Conservation (phyloP, 2,329 filamentous ascomycete genomes). For the Fusarium camptoceras region DNA sequence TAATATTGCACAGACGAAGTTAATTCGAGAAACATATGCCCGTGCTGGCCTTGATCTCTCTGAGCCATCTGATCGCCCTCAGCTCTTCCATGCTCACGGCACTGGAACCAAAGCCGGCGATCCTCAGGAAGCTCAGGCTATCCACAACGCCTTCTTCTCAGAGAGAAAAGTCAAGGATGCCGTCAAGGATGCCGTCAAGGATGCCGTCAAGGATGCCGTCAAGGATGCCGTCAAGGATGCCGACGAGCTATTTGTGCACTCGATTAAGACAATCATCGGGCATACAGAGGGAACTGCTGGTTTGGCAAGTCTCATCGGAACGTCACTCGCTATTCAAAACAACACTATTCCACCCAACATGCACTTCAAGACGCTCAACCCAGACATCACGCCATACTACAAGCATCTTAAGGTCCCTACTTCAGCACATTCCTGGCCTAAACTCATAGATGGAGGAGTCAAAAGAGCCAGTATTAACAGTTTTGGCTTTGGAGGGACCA, state of each 20-base stretch:
- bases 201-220: no score
- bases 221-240: no score
- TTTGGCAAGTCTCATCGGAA: background rate
- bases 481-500: constrained; percentile 35
- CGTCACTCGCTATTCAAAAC: constrained; percentile 1
- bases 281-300: constrained; percentile 11
- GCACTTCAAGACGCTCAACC: constrained; percentile 61
- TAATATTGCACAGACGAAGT: background rate
- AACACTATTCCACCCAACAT: constrained; percentile 44
- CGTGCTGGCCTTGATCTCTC: background rate
- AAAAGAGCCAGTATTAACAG: constrained; percentile 32
- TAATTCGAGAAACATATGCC: background rate
- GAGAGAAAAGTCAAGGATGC: no score
- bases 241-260: background rate
- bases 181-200: no score
- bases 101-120: constrained; percentile 57
- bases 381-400: constrained; percentile 45
- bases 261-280: constrained; percentile 6
- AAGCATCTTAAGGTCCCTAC: constrained; percentile 33
- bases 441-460: background rate
- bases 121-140: constrained; percentile 4
- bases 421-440: constrained; percentile 18
- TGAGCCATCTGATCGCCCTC: background rate
- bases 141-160: background rate
- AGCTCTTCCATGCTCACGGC: constrained; percentile 50